Evolutionary conservation across 2,329 filamentous ascomycete genomes (phyloP).

Genomic region (Colletotrichum sojae): DNA sequence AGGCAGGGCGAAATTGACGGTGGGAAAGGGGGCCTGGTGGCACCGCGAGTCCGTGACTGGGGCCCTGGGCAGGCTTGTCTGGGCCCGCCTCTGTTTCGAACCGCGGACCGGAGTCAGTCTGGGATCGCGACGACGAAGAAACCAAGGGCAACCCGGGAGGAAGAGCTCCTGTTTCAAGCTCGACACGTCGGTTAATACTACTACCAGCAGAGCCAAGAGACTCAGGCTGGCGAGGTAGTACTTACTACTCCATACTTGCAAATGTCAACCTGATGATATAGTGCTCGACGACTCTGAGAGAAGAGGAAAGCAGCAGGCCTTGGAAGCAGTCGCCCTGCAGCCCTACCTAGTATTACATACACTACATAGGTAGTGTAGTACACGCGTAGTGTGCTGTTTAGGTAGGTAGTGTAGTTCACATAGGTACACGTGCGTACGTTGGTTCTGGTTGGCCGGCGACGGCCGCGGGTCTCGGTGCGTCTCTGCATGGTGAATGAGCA

Average conservation of each 20-base stretch:
- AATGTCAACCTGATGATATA: no score
- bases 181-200: no score
- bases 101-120: conserved; percentile 20
- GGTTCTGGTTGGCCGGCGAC: conserved; percentile 7
- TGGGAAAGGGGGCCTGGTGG: conserved; percentile 14
- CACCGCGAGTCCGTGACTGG: conserved; percentile 4
- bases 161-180: conserved; percentile 34
- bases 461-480: conserved; percentile 27
- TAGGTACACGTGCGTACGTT: background rate
- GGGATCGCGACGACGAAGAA: conserved; percentile 9
- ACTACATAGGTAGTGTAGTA: background rate
- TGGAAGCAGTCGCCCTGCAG: background rate
- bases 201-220: no score
- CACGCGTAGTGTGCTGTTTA: no score
- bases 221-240: no score
- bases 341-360: background rate
- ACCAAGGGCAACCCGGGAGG: conserved; percentile 9
- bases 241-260: no score
- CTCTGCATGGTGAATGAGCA: background rate
- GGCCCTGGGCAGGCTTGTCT: background rate
- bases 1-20: background rate
- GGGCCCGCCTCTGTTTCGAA: conserved; percentile 25
- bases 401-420: no score
- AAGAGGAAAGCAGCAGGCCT: no score
- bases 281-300: no score